These are phyloP conservation scores for Candida michaelii DNA, from an alignment of 805 yeast genomes.

Conservation along the genomic window DNA sequence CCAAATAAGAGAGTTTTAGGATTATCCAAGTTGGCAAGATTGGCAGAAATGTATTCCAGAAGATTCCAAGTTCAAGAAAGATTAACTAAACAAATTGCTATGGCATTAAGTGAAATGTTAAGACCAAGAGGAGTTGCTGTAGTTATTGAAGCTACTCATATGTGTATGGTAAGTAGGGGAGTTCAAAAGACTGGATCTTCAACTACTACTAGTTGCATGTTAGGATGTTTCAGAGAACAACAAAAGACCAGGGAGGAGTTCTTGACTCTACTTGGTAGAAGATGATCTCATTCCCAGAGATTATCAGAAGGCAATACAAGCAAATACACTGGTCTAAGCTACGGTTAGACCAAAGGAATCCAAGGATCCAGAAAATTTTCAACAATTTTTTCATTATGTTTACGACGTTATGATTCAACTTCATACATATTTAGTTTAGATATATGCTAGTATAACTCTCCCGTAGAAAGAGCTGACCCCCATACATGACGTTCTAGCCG, in stretches of 20 bases:
- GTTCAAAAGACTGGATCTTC: constrained; percentile 93
- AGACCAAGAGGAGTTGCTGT: constrained; percentile 98
- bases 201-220: constrained; percentile 94
- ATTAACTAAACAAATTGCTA: constrained; percentile 94
- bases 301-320: too few relatives aligned
- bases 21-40: constrained; percentile 85
- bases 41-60: constrained; percentile 96
- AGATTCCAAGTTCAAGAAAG: constrained; percentile 98
- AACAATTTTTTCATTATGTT: constrained; percentile 9
- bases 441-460: background rate
- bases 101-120: constrained; percentile 87
- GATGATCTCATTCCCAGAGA: constrained; percentile 31
- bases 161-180: constrained; percentile 99
- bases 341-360: too few relatives aligned
- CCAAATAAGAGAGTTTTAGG: constrained; percentile 94
- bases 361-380: constrained; percentile 17
- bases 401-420: constrained; percentile 36
- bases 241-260: constrained; percentile 97
- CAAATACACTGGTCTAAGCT: too few relatives aligned
- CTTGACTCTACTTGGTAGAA: constrained; percentile 72
- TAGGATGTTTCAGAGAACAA: constrained; percentile 90
- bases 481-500: too few relatives aligned
- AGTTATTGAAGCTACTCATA: constrained; percentile 95
- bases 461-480: constrained; percentile 21
- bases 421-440: constrained; percentile 16